phyloP scores from a whole-genome alignment of 176 grass and related monocot species.

The Carex myosuroides region DNA sequence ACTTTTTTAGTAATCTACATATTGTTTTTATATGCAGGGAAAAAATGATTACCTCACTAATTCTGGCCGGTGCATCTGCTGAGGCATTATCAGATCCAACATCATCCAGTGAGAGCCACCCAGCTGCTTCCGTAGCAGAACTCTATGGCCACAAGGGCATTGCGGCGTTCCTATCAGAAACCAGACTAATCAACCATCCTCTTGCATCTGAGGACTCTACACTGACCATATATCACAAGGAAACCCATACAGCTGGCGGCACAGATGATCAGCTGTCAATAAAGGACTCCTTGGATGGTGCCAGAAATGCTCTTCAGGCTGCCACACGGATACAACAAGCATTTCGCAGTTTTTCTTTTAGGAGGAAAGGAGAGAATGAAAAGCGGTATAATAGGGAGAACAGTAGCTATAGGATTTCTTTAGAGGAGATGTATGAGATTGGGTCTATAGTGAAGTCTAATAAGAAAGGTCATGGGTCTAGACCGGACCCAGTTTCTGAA shows the following conservation, averaged over 20 bases:
- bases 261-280: conserved; percentile 73
- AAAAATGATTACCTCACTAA: conserved; percentile 55
- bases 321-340: conserved; percentile 71
- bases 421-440: conserved; percentile 25
- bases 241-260: conserved; percentile 31
- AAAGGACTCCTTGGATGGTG: conserved; percentile 67
- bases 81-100: conserved; percentile 67
- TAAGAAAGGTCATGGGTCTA: conserved; percentile 4
- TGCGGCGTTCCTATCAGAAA: conserved; percentile 89
- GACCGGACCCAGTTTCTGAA: conserved; percentile 24
- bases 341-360: conserved; percentile 61
- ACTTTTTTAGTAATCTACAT: neutral
- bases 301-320: conserved; percentile 69
- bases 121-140: conserved; percentile 60
- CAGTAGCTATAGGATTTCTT: conserved; percentile 13
- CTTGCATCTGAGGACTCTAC: conserved; percentile 40
- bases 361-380: conserved; percentile 44
- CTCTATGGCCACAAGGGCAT: conserved; percentile 67
- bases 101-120: conserved; percentile 44
- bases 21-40: conserved; percentile 34
- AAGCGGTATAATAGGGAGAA: conserved; percentile 29
- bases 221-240: conserved; percentile 42
- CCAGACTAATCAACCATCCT: conserved; percentile 51
- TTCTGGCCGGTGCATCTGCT: conserved; percentile 63
- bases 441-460: conserved; percentile 5